phyloP scores from a whole-genome alignment of 2,329 filamentous ascomycete species.

The Nemania sp. region DNA sequence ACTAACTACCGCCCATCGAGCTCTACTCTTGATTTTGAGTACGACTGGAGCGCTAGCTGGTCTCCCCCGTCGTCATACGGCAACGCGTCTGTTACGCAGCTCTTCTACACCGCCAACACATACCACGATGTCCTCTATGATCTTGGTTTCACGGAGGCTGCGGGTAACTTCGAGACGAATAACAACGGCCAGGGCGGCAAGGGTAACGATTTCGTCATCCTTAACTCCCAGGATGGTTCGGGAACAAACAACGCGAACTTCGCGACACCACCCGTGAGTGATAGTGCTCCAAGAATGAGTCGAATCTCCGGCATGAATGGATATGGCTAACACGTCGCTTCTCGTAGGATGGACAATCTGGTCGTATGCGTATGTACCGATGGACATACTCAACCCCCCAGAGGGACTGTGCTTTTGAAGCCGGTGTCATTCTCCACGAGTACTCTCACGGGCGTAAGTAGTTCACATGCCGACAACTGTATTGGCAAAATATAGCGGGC shows the following conservation, averaged over 20 bases:
- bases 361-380: slow-evolving; percentile 64
- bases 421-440: slow-evolving; percentile 64
- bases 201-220: slow-evolving; percentile 57
- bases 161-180: slow-evolving; percentile 64
- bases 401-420: slow-evolving; percentile 62
- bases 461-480: neutral
- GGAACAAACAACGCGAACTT: slow-evolving; percentile 63
- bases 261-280: slow-evolving; percentile 47
- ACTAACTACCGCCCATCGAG: slow-evolving; percentile 56
- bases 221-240: slow-evolving; percentile 61
- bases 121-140: slow-evolving; percentile 63
- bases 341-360: slow-evolving; percentile 52
- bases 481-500: neutral
- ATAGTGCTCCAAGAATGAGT: neutral
- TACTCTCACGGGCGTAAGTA: slow-evolving; percentile 55
- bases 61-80: slow-evolving; percentile 49
- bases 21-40: slow-evolving; percentile 51
- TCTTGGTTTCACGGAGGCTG: slow-evolving; percentile 61
- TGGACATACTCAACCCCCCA: slow-evolving; percentile 54
- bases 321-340: neutral
- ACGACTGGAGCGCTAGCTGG: slow-evolving; percentile 45
- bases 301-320: neutral
- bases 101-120: slow-evolving; percentile 64
- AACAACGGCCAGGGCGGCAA: slow-evolving; percentile 58
- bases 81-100: slow-evolving; percentile 61